Evolutionary conservation across 2,329 filamentous ascomycete genomes (phyloP).

Genomic region (Colletotrichum australisinense): DNA sequence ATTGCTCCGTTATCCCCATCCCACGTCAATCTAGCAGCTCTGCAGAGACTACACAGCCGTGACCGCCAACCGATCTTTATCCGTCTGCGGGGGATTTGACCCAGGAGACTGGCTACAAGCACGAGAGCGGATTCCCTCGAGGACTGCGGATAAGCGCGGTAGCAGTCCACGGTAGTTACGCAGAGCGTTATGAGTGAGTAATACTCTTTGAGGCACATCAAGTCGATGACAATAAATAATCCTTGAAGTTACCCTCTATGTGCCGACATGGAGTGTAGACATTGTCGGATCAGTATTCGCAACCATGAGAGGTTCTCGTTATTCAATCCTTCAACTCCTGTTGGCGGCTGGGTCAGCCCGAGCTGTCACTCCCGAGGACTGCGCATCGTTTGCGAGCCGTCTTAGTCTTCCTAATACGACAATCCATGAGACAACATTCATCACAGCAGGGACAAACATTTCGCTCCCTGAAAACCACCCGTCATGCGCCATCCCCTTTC

Average conservation of each 20-base stretch:
- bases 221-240: not conserved
- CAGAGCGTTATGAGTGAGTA: not conserved
- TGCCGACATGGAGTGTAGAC: not conserved
- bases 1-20: not conserved
- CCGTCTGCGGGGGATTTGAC: not conserved
- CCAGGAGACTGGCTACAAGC: not conserved
- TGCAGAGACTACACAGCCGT: not conserved
- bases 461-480: constrained; percentile 44
- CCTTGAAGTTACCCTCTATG: not conserved
- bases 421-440: constrained; percentile 35
- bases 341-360: not conserved
- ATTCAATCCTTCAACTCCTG: not conserved
- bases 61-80: constrained; percentile 3
- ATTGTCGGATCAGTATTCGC: not conserved
- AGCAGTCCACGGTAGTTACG: constrained; percentile 17
- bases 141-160: constrained; percentile 5
- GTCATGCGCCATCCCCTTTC: constrained; percentile 43
- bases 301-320: constrained; percentile 2
- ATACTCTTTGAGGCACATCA: no score
- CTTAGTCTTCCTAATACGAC: constrained; percentile 40
- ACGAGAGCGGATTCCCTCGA: not conserved
- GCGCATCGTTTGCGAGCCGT: constrained; percentile 15
- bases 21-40: not conserved
- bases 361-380: not conserved
- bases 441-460: constrained; percentile 45